Conservation (phyloP, 2,329 filamentous ascomycete genomes). For the Clonostachys chloroleuca region DNA sequence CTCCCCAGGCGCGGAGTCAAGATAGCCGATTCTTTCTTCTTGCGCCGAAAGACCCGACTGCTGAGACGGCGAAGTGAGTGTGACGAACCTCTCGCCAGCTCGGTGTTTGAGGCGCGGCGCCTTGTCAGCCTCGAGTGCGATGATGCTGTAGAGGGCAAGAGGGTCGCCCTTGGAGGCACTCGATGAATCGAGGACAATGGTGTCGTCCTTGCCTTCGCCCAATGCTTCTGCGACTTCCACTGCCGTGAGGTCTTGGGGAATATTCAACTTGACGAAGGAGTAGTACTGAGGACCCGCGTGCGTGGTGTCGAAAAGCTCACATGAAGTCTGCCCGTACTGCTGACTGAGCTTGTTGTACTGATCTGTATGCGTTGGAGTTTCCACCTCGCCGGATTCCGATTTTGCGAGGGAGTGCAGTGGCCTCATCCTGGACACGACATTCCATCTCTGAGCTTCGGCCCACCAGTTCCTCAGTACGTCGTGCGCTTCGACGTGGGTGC, state of each 20-base stretch:
- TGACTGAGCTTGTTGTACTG: constrained; percentile 2
- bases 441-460: constrained; percentile 58
- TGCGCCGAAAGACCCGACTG: background rate
- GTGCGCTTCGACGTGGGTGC: constrained; percentile 65
- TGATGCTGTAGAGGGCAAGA: constrained; percentile 61
- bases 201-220: constrained; percentile 30
- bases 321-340: constrained; percentile 10
- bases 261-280: constrained; percentile 30
- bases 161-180: constrained; percentile 41
- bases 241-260: constrained; percentile 41
- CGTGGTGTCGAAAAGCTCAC: too few species aligned
- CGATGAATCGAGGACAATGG: constrained; percentile 56
- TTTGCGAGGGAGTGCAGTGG: background rate
- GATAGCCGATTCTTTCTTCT: background rate
- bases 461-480: constrained; percentile 75
- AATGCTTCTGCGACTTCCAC: constrained; percentile 52
- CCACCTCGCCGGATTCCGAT: background rate
- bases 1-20: background rate
- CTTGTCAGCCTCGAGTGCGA: constrained; percentile 59
- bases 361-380: background rate
- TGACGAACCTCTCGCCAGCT: constrained; percentile 35
- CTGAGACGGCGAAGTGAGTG: background rate
- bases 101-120: constrained; percentile 55
- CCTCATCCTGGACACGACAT: constrained; percentile 18
- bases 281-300: constrained; percentile 21